Conservation (phyloP, 2,329 filamentous ascomycete genomes). For the Penicillium corylophilum region DNA sequence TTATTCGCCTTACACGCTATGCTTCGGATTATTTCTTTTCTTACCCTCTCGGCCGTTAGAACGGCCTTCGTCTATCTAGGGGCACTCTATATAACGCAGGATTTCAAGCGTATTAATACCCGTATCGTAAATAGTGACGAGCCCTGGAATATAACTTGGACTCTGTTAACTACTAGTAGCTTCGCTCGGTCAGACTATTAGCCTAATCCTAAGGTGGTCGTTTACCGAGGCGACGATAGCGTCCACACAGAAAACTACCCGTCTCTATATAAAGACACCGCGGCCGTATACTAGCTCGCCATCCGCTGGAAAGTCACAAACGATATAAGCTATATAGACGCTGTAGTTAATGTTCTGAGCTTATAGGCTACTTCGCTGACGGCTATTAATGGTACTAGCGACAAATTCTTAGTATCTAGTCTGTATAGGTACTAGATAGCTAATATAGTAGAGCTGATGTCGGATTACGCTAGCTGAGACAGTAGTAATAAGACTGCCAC, state of each 20-base stretch:
- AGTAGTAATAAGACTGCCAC: slow-evolving; percentile 24
- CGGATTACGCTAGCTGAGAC: slow-evolving; percentile 36
- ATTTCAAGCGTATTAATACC: too few species aligned
- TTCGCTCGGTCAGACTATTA: too few species aligned
- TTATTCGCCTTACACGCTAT: too few species aligned
- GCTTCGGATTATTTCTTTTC: too few species aligned
- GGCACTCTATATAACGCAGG: too few species aligned
- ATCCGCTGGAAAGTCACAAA: slow-evolving; percentile 45
- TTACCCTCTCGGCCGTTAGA: too few species aligned
- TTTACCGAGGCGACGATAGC: slow-evolving; percentile 38
- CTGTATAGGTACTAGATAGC: slow-evolving; percentile 50
- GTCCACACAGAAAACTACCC: slow-evolving; percentile 35
- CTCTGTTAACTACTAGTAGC: too few species aligned
- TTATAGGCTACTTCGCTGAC: slow-evolving; percentile 40
- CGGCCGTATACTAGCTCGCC: slow-evolving; percentile 41
- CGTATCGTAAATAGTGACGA: too few species aligned
- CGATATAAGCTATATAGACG: slow-evolving; percentile 37
- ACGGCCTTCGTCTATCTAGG: too few species aligned
- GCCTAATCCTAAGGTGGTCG: too few species aligned
- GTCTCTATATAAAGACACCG: slow-evolving; percentile 34
- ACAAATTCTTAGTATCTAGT: slow-evolving; percentile 43
- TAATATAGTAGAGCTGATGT: slow-evolving; percentile 48
- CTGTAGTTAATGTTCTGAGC: slow-evolving; percentile 39
- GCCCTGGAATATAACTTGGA: too few species aligned
- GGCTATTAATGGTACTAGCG: slow-evolving; percentile 34